A percentile compares a stretch with the other conserved stretches of the same genome.
These are phyloP conservation scores for Agrocybe pediades DNA, from an alignment of 768 basidiomycete species.

Conservation along the genomic window DNA sequence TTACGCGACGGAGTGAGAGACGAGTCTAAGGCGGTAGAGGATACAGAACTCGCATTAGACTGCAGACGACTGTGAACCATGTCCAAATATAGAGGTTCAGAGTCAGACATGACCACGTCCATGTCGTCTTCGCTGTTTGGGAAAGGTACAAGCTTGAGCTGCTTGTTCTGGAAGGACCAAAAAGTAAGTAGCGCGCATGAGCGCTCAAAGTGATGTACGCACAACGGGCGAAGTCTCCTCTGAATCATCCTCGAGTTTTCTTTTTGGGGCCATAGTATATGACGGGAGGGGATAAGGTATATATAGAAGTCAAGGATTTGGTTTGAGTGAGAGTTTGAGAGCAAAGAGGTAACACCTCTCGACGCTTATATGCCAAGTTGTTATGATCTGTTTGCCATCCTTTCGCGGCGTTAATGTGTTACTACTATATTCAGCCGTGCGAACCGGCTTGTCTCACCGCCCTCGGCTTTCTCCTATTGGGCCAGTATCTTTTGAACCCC, in stretches of 20 bases:
- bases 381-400: slow-evolving; percentile 24
- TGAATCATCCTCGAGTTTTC: slow-evolving; percentile 67
- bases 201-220: slow-evolving; percentile 23
- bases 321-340: slow-evolving; percentile 23
- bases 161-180: slow-evolving; percentile 50
- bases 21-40: slow-evolving; percentile 50
- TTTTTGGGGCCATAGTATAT: slow-evolving; percentile 66
- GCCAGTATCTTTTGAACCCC: slow-evolving; percentile 1
- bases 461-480: slow-evolving; percentile 29
- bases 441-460: slow-evolving; percentile 19
- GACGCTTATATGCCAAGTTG: slow-evolving; percentile 29
- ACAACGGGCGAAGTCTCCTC: slow-evolving; percentile 56
- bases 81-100: slow-evolving; percentile 54
- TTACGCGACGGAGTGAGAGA: slow-evolving; percentile 49
- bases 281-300: slow-evolving; percentile 19
- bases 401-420: slow-evolving; percentile 18
- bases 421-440: slow-evolving; percentile 15
- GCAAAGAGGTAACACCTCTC: slow-evolving; percentile 8
- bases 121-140: slow-evolving; percentile 63
- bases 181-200: slow-evolving; percentile 22
- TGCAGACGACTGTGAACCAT: slow-evolving; percentile 63
- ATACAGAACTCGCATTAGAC: slow-evolving; percentile 65
- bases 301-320: slow-evolving; percentile 8
- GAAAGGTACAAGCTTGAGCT: slow-evolving; percentile 75
- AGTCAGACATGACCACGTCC: slow-evolving; percentile 75